Evolutionary conservation across 1,284 basidiomycete genomes (phyloP).

Genomic region (Singerocomus inundabilis): DNA sequence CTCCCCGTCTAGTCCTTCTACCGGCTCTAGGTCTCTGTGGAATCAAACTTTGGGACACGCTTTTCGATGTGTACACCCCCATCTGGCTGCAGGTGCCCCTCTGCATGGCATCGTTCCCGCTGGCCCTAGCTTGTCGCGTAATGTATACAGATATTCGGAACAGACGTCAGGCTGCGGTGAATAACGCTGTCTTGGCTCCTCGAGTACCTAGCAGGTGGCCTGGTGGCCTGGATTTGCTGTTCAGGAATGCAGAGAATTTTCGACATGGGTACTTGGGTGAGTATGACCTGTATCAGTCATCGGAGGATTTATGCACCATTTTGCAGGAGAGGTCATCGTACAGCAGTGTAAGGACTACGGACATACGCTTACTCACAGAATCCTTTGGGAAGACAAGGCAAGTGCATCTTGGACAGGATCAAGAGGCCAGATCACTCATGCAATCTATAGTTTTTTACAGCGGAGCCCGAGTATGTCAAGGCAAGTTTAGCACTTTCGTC

Average conservation of each 20-base stretch:
- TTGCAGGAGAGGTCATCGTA: slow-evolving; percentile 32
- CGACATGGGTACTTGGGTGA: slow-evolving; percentile 36
- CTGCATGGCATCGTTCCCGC: slow-evolving; percentile 29
- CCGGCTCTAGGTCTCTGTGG: slow-evolving; percentile 18
- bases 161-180: slow-evolving; percentile 29
- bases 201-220: slow-evolving; percentile 32
- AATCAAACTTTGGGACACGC: slow-evolving; percentile 5
- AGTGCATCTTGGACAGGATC: slow-evolving; percentile 5
- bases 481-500: slow-evolving; percentile 6
- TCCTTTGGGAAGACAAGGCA: slow-evolving; percentile 36
- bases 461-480: slow-evolving; percentile 45
- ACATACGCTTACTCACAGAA: slow-evolving; percentile 29
- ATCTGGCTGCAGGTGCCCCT: slow-evolving; percentile 19
- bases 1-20: slow-evolving; percentile 19
- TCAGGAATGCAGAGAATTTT: slow-evolving; percentile 23
- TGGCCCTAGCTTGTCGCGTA: slow-evolving; percentile 21
- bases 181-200: slow-evolving; percentile 36
- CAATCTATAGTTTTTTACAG: slow-evolving; percentile 23
- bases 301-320: not conserved
- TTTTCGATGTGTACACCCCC: slow-evolving; percentile 8
- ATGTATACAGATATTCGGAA: slow-evolving; percentile 25
- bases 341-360: slow-evolving; percentile 23
- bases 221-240: slow-evolving; percentile 33
- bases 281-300: slow-evolving; percentile 2
- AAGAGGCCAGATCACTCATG: not conserved